A percentile compares a stretch with the other conserved stretches of the same genome.
These are phyloP conservation scores for Albatrellus ellisii DNA, from an alignment of 768 basidiomycete species.

Conservation along the genomic window DNA sequence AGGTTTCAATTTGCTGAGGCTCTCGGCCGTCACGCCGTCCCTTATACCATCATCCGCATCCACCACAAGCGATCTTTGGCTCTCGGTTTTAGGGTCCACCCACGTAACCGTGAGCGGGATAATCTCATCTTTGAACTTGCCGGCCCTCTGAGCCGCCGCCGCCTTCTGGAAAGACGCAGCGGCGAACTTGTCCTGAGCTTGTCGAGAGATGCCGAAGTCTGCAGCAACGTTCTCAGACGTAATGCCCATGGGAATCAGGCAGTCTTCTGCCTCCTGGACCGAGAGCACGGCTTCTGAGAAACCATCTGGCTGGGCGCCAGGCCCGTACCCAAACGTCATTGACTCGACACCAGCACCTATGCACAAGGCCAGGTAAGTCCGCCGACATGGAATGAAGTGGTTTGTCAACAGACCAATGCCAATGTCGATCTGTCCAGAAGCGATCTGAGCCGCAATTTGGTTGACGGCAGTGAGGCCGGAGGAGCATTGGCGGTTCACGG, in stretches of 20 bases:
- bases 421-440: slow-evolving; percentile 71
- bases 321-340: slow-evolving; percentile 73
- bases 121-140: slow-evolving; percentile 77
- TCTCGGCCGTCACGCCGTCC: slow-evolving; percentile 71
- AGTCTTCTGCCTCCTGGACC: slow-evolving; percentile 64
- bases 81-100: slow-evolving; percentile 62
- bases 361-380: not conserved
- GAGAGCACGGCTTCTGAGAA: slow-evolving; percentile 54
- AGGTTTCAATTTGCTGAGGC: slow-evolving; percentile 72
- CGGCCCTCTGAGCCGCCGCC: slow-evolving; percentile 63
- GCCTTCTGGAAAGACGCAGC: slow-evolving; percentile 81
- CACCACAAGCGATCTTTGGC: slow-evolving; percentile 53
- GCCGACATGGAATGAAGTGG: too few species aligned
- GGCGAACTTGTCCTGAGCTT: slow-evolving; percentile 74
- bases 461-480: slow-evolving; percentile 74
- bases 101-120: slow-evolving; percentile 62
- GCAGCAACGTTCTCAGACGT: slow-evolving; percentile 89
- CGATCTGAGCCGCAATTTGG: slow-evolving; percentile 73
- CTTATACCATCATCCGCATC: slow-evolving; percentile 79
- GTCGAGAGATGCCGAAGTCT: slow-evolving; percentile 62
- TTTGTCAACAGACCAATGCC: slow-evolving; percentile 74
- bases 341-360: slow-evolving; percentile 79
- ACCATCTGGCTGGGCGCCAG: slow-evolving; percentile 37
- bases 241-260: slow-evolving; percentile 82
- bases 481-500: slow-evolving; percentile 86